Evolutionary conservation across 176 grass and related monocot species (phyloP), one percentile per base, ranked within the genome.

Genomic region (Areca catechu): DNA sequence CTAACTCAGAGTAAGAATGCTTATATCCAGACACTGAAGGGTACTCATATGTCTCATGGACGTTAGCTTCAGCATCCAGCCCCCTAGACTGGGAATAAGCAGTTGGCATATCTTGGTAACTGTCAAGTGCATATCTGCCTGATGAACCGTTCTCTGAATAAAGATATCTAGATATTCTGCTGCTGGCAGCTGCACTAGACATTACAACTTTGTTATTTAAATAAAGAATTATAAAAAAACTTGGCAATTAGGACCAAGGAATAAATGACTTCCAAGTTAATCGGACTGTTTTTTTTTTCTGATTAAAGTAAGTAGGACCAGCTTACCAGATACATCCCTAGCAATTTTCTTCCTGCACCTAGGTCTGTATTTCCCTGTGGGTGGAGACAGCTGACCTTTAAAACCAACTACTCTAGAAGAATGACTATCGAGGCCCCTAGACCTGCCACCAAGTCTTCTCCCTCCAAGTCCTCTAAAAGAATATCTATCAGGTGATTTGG

Each of bases 321-420:
- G 71, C 68, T 5, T 59, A 85, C 82, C 82, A 85, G 74, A 20
- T 24, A 24, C 52, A 43, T 43, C 34, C 34, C 34, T 43, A 68
- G 68, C 20, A 76, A 62, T 76, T 68, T 85, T 71, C 48, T 76
- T 80, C 72, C 58, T 62, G 67, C 69, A 72, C 29, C 72, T 72
- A 50, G 28, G 63, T 34, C 68, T 76, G 57, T 72, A 37, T 64
- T 71, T 77, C 67, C 72, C 43, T 49, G 51, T n/a, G 52, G 76
- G 71, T 57, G 70, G 6, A 63, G 22, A 28, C 62, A 76, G 71
- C 22, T 79, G 34, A 43, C 2, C 76, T 67, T 62, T 67, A 79
- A 50, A 72, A 80, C 34, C 34, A 43, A 43, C 34, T 43, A 53
- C 53, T 61, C 62, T 71, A 56, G 51, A 47, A 69, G 66, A 50